Percentiles rank a stretch among this genome's conserved stretches.
These are phyloP conservation scores for Pseudogymnoascus sp. DNA, from an alignment of 2,329 filamentous ascomycete species.

Conservation along the genomic window DNA sequence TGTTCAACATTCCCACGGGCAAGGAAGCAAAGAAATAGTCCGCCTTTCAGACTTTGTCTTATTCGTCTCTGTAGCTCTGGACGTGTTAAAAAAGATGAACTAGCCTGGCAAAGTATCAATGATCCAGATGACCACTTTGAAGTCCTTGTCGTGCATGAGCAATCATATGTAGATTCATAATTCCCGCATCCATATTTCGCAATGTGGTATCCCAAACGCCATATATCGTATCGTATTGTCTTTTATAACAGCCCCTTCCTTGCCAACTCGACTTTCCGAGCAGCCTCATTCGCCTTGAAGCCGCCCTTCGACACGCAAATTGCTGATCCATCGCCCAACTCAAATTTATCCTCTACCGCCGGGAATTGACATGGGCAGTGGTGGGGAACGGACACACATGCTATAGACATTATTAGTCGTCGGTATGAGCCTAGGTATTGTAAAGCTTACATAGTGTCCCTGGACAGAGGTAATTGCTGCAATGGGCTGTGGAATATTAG, in stretches of 20 bases:
- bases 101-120: neutral
- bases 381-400: constrained; percentile 93
- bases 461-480: constrained; percentile 90
- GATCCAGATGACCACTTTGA: neutral
- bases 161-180: constrained; percentile 8
- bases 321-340: constrained; percentile 63
- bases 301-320: constrained; percentile 72
- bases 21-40: constrained; percentile 34
- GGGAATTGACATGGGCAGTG: constrained; percentile 92
- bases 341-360: constrained; percentile 69
- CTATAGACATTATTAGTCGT: constrained; percentile 31
- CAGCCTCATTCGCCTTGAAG: constrained; percentile 64
- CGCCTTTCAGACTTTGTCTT: neutral
- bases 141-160: neutral
- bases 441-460: constrained; percentile 60
- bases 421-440: neutral
- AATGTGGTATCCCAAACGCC: constrained; percentile 4
- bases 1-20: constrained; percentile 66
- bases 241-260: constrained; percentile 66
- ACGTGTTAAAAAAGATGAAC: neutral
- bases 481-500: constrained; percentile 54
- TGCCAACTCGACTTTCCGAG: constrained; percentile 71
- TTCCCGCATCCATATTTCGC: neutral
- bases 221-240: constrained; percentile 1
- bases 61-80: neutral